Base-by-base conservation (phyloP, 2,329 filamentous ascomycete species). In the Aspergillus niger region DNA sequence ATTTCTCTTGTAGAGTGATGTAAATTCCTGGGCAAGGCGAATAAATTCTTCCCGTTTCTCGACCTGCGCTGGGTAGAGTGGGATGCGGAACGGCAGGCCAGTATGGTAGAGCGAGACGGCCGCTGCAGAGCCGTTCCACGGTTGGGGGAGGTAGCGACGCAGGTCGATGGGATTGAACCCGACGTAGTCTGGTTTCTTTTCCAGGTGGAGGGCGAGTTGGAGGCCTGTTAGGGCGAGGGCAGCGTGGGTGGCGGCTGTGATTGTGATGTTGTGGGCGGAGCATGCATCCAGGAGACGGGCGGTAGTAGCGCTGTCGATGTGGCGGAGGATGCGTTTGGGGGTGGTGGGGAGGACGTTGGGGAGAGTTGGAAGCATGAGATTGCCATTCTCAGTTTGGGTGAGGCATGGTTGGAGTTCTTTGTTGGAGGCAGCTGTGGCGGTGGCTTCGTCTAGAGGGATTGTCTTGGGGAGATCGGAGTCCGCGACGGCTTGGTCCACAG, bases 401-500 rank as follows among this genome's bases (percentile, higher is more conserved):
- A 43, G 39, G 39, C 15, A 17, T n/a, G 39, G 39, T 1, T 43
- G 39, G 39, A 43, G 39, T 43, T 43, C 39, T 17, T 7, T 6
- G n/a, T 43, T 30, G 13, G 44, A 24, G 41, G 22, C 7, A 3
- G 44, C 24, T 50, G 92, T 81, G 57, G 92, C 87, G 3, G 90
- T 90, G 0, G 85, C 83, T 74, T 92, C 90, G 72, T 92, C 85
- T 32, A 92, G 86, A 15, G 86, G 68, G n/a, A 91, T 13, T 36
- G 32, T 5, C 8, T 30, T 86, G 51, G 84, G 84, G 32, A 89
- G 78, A 55, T 86, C 83, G 50, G 84, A 81, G 36, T 77, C 76
- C 2, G 74, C 69, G 13, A 68, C 64, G 3, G 71, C 67, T 1
- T 70, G 67, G 56, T 76, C 72, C 3, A 69, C 57, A 2, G 69